Evolutionary conservation across 2,329 filamentous ascomycete species (phyloP).

Genomic region (Monosporascus sp.): DNA sequence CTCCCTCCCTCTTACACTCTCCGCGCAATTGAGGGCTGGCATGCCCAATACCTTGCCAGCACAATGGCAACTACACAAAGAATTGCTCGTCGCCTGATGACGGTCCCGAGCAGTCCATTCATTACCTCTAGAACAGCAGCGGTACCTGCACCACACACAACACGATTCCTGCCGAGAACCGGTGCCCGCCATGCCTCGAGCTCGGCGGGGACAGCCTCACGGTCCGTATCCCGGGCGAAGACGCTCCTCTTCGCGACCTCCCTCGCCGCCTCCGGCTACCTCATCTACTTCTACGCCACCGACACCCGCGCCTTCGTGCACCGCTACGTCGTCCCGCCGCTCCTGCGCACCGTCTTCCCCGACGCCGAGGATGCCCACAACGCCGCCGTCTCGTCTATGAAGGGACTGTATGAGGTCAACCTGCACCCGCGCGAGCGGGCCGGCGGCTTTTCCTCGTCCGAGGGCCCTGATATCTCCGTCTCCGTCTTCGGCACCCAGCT

Average conservation of each 20-base stretch:
- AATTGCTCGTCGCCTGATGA: slow-evolving; percentile 14
- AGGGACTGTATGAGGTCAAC: slow-evolving; percentile 65
- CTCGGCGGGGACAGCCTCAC: slow-evolving; percentile 15
- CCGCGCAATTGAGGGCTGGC: slow-evolving; percentile 23
- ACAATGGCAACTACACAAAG: slow-evolving; percentile 21
- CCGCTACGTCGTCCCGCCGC: slow-evolving; percentile 59
- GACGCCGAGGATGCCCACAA: slow-evolving; percentile 94
- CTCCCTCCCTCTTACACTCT: slow-evolving; percentile 4
- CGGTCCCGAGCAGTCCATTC: slow-evolving; percentile 9
- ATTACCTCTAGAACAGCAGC: slow-evolving; percentile 10
- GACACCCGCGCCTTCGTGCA: slow-evolving; percentile 69
- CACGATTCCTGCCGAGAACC: slow-evolving; percentile 8
- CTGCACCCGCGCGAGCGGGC: slow-evolving; percentile 78
- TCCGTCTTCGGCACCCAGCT: slow-evolving; percentile 71
- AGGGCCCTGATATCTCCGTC: slow-evolving; percentile 32
- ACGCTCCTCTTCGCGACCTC: slow-evolving; percentile 35
- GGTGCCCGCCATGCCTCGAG: slow-evolving; percentile 15
- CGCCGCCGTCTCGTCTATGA: slow-evolving; percentile 64
- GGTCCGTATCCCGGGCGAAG: slow-evolving; percentile 28
- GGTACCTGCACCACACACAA: neutral
- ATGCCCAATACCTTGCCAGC: slow-evolving; percentile 16
- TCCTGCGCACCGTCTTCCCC: slow-evolving; percentile 60
- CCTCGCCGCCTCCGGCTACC: slow-evolving; percentile 35
- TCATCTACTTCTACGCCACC: slow-evolving; percentile 63
- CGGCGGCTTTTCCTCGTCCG: slow-evolving; percentile 27